Evolutionary conservation across 495 filamentous ascomycete genomes (phyloP), one percentile per base, ranked within the genome.

Genomic region (Aspergillus campestris): DNA sequence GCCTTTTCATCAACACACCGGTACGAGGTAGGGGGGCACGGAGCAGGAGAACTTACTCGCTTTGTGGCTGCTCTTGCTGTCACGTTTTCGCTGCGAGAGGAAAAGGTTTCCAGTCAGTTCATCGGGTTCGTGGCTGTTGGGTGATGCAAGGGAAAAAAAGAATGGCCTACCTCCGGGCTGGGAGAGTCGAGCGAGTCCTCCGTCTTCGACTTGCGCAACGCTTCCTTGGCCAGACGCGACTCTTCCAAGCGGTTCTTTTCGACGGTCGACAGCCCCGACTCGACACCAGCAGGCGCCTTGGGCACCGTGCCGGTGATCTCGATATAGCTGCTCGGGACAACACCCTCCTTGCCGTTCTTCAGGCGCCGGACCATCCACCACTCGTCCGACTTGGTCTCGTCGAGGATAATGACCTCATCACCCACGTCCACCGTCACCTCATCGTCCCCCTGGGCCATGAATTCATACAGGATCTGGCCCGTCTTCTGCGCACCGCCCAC

Each of bases 291-390:
- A 2, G 70, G 64, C 31, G 71, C 69, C 13, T 67, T 53, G 15
- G 70, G 48, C 14, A 82, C 64, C 3, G 75, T 75, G 34, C 84
- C 86, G 8, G 75, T 86, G 28, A 94, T 70, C 61, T 99, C 92
- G 40, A 97, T 82, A 62, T 96, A 99, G 64, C 86, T 94, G 69
- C 88, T 89, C 5, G 92, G 92, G n/a, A 99, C 90, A 8, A 97
- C 92, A n/a, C 92, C 94, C 60, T 94, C 87, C 57, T 86, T 87
- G 38, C 87, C 86, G 61, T 90, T 96, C 69, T 89, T 89, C 39
- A 94, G 50, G 29, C 89, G 79, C 38, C 86, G 80, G 8, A 99
- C 89, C 73, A 89, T 85, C 91, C 94, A 97, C 92, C 92, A 99
- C 60, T 99, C 92, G 37, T 95, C 89, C 42, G 89, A 95, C 64